Base-by-base conservation (phyloP, 139 green algal species). In the Coccomyxa sp. region DNA sequence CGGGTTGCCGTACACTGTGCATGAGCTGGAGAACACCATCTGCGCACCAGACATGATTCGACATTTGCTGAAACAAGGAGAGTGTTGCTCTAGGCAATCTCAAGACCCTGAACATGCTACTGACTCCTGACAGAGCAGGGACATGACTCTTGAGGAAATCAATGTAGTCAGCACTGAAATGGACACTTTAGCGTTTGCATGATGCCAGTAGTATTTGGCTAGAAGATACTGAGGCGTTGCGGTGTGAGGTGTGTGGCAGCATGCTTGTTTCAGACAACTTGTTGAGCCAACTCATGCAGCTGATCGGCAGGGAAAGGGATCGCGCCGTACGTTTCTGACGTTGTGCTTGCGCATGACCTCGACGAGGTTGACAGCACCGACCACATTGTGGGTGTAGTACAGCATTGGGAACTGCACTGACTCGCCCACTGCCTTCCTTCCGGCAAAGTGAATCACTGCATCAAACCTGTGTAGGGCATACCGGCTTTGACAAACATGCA, bases 301-400 rank as follows among this genome's bases (percentile, higher is more conserved):
- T 51, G 3, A 51, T 51, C 38, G 3, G 38, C 38, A 51, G 38
- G 38, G 38, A 51, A 3, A 51, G 38, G 38, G 38, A 51, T 9
- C 1, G 27, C 3, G 71, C 21, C 71, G 21, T 12, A 95, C 91
- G 45, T 92, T 95, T 76, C 92, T 92, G 77, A 84, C 58, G 10
- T 85, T 85, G 74, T 89, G 79, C 82, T 92, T 91, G 16, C 83
- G 82, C 94, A 99, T 98, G 23, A 89, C 86, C 67, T 97, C 90
- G 32, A 95, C 79, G 82, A 99, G 90, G 30, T 94, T 92, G 17
- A 98, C 74, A 0, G 94, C 98, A 58, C 95, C 93, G 25, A 88
- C 84, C 25, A 99, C 91, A 88, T 99, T 99, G 95, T 99, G 98
- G 79, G 92, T 85, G 91, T 99, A 99, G 88, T 99, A 99, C 81